Evolutionary conservation across 345 rosid genomes (phyloP).

Genomic region (sweet orange (Citrus sinensis)): DNA sequence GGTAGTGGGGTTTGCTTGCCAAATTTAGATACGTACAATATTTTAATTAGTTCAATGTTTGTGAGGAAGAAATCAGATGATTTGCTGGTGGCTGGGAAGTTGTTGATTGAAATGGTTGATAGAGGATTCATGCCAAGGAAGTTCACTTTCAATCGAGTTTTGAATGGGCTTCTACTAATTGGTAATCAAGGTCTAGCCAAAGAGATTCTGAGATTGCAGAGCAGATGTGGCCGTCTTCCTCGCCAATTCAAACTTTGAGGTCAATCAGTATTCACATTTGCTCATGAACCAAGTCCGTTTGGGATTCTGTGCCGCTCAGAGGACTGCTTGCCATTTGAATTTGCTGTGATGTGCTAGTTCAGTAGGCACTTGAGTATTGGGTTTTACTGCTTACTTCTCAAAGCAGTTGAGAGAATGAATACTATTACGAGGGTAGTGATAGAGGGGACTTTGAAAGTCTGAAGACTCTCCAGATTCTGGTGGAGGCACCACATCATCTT

Average conservation of each 20-base stretch:
- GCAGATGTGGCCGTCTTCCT: conserved; percentile 57
- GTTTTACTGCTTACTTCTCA: background rate
- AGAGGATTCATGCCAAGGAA: conserved; percentile 82
- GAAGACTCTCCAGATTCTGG: background rate
- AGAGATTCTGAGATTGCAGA: conserved; percentile 71
- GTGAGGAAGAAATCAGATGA: conserved; percentile 75
- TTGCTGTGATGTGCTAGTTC: background rate
- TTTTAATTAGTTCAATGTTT: conserved; percentile 84
- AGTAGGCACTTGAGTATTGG: background rate
- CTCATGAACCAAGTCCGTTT: background rate
- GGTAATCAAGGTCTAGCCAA: conserved; percentile 78
- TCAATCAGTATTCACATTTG: background rate
- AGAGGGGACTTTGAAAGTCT: background rate
- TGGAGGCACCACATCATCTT: background rate
- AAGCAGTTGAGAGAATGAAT: background rate
- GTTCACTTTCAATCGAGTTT: conserved; percentile 67
- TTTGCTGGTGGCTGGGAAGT: conserved; percentile 72
- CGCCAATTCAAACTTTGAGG: conserved; percentile 47
- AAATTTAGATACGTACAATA: conserved; percentile 79
- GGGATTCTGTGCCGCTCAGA: background rate
- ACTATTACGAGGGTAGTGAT: background rate
- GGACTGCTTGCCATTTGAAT: background rate
- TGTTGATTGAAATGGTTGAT: conserved; percentile 87
- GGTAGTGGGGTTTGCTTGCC: conserved; percentile 63
- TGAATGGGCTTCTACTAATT: conserved; percentile 78